Evolutionary conservation across 2,329 filamentous ascomycete genomes (phyloP), one percentile per base, ranked within the genome.

Genomic region (Cladophialophora chaetospira): DNA sequence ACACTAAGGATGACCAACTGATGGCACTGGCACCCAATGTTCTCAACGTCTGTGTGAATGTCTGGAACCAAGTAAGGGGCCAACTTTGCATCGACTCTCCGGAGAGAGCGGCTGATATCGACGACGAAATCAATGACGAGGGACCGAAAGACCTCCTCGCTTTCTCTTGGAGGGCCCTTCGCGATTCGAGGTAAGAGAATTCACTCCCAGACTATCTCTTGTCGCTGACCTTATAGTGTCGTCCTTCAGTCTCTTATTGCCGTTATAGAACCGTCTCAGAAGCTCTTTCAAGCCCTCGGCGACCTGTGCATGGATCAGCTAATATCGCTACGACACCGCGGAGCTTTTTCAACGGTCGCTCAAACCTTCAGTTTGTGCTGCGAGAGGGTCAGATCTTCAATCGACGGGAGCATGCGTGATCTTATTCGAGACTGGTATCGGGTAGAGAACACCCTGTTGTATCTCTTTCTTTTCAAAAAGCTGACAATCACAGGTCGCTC

Each of bases 31-130:
- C 53, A 3, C 13, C 43, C 8, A 80, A 82, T 3, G 79, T 91
- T 1, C 74, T 89, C 10, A 66, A 68, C 1, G 79, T 81, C 58
- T 88, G 91, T 56, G 74, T 79, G 46, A 78, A 81, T n/a, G 83
- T 96, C 5, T 99, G 94, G 94, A 67, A 74, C 0, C 81, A 84
- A 23, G 90, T 97, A 4, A 83, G 83, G 65, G 81, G 86, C 50
- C 84, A 95, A 3, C 81, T 99, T 0, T 99, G 94, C 67, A 88
- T 96, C 61, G 94, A 97, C 72, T 96, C 94, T 1, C 94, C 95
- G 0, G 94, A 99, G 73, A 93, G 93, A 0, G 87, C 94, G 70
- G 77, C 69, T 0, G 76, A 82, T 69, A 65, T 80, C 57, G 65
- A 79, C 50, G 66, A 87, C 0, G 85, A 92, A 49, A 89, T 93